Evolutionary conservation across 352 stramenopile genomes (phyloP), one percentile per base, ranked within the genome.

Genomic region (Albugo laibachii): DNA sequence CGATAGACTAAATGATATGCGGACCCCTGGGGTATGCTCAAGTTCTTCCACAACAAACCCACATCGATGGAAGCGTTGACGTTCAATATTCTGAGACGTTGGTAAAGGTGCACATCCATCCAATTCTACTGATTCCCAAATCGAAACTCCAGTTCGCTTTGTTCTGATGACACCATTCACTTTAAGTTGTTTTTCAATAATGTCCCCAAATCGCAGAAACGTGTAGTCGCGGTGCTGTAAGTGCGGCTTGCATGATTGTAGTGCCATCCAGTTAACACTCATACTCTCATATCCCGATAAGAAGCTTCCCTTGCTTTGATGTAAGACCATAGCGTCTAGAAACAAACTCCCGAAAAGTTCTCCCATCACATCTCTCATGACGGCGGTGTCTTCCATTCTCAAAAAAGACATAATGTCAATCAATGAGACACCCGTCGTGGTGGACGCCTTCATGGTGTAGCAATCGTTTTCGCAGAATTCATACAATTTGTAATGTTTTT

Each of bases 281-380:
- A 31, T 31, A 31, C 24, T 31, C 24, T 31, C 3, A 31, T 31
- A 31, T 31, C 24, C 24, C 24, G 24, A 10, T 0, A 83, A 55
- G 0, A 73, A 71, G 14, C 67, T 78, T 36, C 73, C 71, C 39
- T 53, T 66, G 39, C 62, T 61, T 20, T 73, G 72, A 55, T 89
- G 77, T 8, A 89, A 59, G 51, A 82, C 59, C 49, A 80, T 61
- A 21, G 71, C 77, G 41, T 89, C 77, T 12, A 87, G 69, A 50
- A 89, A 89, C 37, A 85, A 63, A 45, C 71, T 68, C 49, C 76
- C 73, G 42, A 89, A 89, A 47, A 89, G 56, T 21, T 89, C 74
- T 49, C 74, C 74, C 77, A 89, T 89, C 36, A 63, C 54, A 15
- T 85, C 69, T 36, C 77, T 69, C 12, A 86, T 54, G 48, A 64